Evolutionary conservation across 225 moss, liverwort and hornwort genomes (phyloP), one percentile per base, ranked within the genome.

Genomic region (Takakia lepidozioides): DNA sequence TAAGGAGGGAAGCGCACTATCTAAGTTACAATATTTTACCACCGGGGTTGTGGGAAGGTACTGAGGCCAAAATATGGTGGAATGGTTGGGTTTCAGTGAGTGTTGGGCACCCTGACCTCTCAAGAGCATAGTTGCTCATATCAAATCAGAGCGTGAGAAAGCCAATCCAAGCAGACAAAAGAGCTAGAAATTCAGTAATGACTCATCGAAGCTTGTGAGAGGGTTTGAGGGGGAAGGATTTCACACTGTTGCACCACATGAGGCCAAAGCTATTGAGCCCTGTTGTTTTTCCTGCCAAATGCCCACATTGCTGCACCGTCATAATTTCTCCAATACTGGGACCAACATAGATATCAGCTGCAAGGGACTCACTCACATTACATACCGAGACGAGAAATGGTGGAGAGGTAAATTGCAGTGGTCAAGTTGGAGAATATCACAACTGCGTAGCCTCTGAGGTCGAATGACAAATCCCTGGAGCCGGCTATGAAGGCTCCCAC

Each of bases 241-340:
- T 48, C 29, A 29, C 69, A 98, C 95, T 85, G 43, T 98, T 98
- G 67, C 87, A 98, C 98, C 98, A 98, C 98, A 98, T 98, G 19
- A 98, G 65, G 54, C 98, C 98, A 52, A 98, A 98, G 69, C 78
- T 87, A 67, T 98, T 98, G 3, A 98, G 81, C 27, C 98, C 98
- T 5, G 78, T 81, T 18, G 98, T 57, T 56, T 87, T 98, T 29
- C 95, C 95, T 98, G 90, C 35, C 36, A 61, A 32, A 28, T 27
- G 54, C 29, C 10, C 17, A 49, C 26, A 1, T 18, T 32, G 49
- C 0, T 28, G 4, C 36, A 28, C 18, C 16, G 38, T 62, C 36
- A 53, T n/a, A 17, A 13, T 3, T 18, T 46, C n/a, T 19, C n/a
- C 10, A 3, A 38, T 14, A n/a, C 35, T n/a, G 25, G 7, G 10